Evolutionary conservation across 352 stramenopile genomes (phyloP), one percentile per base, ranked within the genome.

Genomic region (Peronospora farinosa): DNA sequence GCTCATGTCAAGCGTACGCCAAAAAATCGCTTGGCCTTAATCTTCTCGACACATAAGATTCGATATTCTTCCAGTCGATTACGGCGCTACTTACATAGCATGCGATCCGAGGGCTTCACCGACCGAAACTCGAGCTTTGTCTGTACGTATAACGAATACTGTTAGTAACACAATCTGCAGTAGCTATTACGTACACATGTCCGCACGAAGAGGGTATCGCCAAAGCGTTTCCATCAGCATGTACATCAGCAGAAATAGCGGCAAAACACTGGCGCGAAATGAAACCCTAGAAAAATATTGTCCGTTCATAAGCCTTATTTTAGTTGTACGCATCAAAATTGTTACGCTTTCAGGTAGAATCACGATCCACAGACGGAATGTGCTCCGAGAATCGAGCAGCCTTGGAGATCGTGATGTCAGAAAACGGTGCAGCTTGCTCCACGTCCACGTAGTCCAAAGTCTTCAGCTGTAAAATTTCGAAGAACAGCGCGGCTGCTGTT

Each of bases 391-490:
- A 94, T 1, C 76, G 70, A 30, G 57, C 56, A 12, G 78, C 74
- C 57, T 86, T 89, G 10, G 69, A 68, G 43, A 97, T 87, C 53
- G 78, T 80, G 54, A 99, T 98, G 54, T 98, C 94, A 16, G 90
- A 92, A 67, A 97, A 98, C 40, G 87, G 67, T 35, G 86, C 71
- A 15, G 86, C 61, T 73, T 99, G 96, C 11, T 96, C 72, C 16
- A 99, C 60, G 46, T 98, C 84, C 27, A 99, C 86, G 66, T 96
- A 98, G 72, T 98, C 94, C 60, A 97, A 94, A 3, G 95, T 98
- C 69, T 99, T 98, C n/a, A 98, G 74, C 66, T 97, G 85, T 2
- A 98, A 78, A 13, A 98, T 74, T 64, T 98, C 94, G 54, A 98
- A 98, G 67, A 98, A 98, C 32, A 97, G 75, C 37, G 82, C 90